A percentile compares a stretch with the other conserved stretches of the same genome.
phyloP scores from a whole-genome alignment of 352 stramenopile species.

The Globisporangium middletonii region DNA sequence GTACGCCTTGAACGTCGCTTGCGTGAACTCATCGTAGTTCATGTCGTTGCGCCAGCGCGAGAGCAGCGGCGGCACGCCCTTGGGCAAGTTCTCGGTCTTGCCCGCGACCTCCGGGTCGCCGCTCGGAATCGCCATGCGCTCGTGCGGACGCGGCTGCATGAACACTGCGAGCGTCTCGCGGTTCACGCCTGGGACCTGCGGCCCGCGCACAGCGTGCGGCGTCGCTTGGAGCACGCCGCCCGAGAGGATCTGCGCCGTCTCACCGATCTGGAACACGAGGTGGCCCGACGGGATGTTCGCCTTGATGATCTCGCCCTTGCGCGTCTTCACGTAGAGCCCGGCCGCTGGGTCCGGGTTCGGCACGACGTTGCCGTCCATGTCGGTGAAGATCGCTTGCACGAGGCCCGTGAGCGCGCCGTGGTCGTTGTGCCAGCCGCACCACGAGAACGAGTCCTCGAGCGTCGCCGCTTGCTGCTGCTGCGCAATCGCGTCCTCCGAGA shows the following conservation, averaged over 20 bases:
- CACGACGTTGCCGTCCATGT: constrained; percentile 55
- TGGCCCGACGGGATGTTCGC: constrained; percentile 81
- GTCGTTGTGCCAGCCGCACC: constrained; percentile 98
- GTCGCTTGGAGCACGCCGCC: constrained; percentile 90
- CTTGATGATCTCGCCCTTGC: constrained; percentile 85
- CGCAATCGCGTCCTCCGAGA: constrained; percentile 60
- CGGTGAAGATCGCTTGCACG: constrained; percentile 89
- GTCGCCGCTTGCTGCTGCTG: constrained; percentile 32
- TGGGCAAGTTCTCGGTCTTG: constrained; percentile 69
- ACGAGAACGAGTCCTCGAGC: constrained; percentile 86
- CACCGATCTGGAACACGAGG: constrained; percentile 94
- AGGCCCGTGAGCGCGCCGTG: constrained; percentile 94
- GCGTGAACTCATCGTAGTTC: constrained; percentile 90
- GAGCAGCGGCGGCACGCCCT: constrained; percentile 77
- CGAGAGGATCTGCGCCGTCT: constrained; percentile 95
- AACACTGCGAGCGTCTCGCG: constrained; percentile 96
- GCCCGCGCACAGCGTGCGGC: constrained; percentile 85
- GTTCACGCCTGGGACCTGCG: constrained; percentile 68
- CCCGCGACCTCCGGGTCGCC: constrained; percentile 36
- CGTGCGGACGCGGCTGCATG: constrained; percentile 91
- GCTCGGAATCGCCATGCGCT: constrained; percentile 72
- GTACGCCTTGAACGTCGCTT: constrained; percentile 90
- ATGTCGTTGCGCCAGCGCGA: constrained; percentile 84
- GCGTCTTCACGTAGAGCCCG: constrained; percentile 94
- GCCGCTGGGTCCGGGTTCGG: constrained; percentile 71